Percentiles rank a stretch among this genome's conserved stretches.
Evolutionary conservation across 2,329 filamentous ascomycete genomes (phyloP).

Genomic region (Verticillium zaregamsianum): DNA sequence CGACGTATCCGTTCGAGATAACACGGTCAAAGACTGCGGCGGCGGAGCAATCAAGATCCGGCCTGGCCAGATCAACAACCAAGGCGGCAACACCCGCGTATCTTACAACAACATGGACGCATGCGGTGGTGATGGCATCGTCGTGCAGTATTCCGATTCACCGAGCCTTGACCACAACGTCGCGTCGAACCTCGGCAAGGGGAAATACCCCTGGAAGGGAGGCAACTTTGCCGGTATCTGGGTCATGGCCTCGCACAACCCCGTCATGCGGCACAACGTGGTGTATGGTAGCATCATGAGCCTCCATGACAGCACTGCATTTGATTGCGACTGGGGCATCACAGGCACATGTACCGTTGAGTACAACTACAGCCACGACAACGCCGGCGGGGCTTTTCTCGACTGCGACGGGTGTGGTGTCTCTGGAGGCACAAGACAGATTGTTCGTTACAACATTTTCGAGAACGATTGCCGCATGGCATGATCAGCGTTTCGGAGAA

Average conservation of each 20-base stretch:
- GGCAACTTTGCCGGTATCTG: slow-evolving; percentile 22
- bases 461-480: slow-evolving; percentile 20
- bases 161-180: slow-evolving; percentile 18
- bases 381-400: slow-evolving; percentile 19
- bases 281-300: slow-evolving; percentile 19
- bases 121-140: slow-evolving; percentile 19
- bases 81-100: slow-evolving; percentile 10
- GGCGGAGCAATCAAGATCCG: slow-evolving; percentile 21
- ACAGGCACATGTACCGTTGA: slow-evolving; percentile 20
- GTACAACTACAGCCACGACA: slow-evolving; percentile 21
- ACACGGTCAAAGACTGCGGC: slow-evolving; percentile 17
- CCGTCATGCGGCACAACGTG: slow-evolving; percentile 17
- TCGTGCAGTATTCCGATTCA: slow-evolving; percentile 15
- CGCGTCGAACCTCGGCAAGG: slow-evolving; percentile 16
- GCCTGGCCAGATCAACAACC: slow-evolving; percentile 15
- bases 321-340: slow-evolving; percentile 22
- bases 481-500: slow-evolving; percentile 17
- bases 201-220: slow-evolving; percentile 19
- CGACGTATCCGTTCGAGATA: slow-evolving; percentile 15
- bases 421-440: slow-evolving; percentile 16
- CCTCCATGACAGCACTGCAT: slow-evolving; percentile 17
- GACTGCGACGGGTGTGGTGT: slow-evolving; percentile 20
- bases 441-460: slow-evolving; percentile 21
- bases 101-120: slow-evolving; percentile 14
- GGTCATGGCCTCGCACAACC: slow-evolving; percentile 17